A percentile compares a stretch with the other conserved stretches of the same genome.
Evolutionary conservation across 768 basidiomycete genomes (phyloP).

Genomic region (Neoboletus brunneissimus): DNA sequence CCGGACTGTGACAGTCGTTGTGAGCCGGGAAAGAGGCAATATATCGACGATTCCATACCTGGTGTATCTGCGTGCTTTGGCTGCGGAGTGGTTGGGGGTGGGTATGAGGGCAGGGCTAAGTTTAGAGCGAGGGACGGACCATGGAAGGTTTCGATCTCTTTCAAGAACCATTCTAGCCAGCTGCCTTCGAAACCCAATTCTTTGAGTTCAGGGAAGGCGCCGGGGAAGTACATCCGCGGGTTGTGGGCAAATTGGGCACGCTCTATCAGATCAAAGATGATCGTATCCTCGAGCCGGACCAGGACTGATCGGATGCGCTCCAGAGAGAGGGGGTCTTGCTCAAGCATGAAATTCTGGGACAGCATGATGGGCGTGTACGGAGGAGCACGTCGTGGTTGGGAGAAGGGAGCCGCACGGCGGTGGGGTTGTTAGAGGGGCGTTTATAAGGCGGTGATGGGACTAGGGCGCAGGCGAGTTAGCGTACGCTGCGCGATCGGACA

Average conservation of each 20-base stretch:
- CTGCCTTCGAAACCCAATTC: conserved; percentile 75
- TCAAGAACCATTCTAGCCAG: conserved; percentile 98
- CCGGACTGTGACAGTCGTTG: conserved; percentile 60
- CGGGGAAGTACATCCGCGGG: conserved; percentile 79
- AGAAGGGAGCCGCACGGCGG: neutral
- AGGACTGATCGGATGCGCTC: conserved; percentile 86
- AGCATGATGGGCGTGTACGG: conserved; percentile 39
- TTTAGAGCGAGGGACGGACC: conserved; percentile 50
- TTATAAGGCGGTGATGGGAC: conserved; percentile 15
- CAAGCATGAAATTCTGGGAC: conserved; percentile 65
- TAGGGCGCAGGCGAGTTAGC: neutral
- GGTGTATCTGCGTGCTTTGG: conserved; percentile 92
- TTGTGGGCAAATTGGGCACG: conserved; percentile 97
- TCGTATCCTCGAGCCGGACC: conserved; percentile 92
- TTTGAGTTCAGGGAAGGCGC: conserved; percentile 74
- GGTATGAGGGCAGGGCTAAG: neutral
- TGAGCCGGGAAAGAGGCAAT: neutral
- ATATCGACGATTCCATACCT: conserved; percentile 48
- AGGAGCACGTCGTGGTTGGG: conserved; percentile 15
- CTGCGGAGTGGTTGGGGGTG: conserved; percentile 40
- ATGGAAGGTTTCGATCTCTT: conserved; percentile 93
- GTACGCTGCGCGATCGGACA: neutral
- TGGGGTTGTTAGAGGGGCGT: neutral
- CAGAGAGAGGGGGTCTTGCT: conserved; percentile 77
- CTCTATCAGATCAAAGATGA: conserved; percentile 97